phyloP scores from a whole-genome alignment of 192 early-diverging fungal species.

The Diversispora eburnea region DNA sequence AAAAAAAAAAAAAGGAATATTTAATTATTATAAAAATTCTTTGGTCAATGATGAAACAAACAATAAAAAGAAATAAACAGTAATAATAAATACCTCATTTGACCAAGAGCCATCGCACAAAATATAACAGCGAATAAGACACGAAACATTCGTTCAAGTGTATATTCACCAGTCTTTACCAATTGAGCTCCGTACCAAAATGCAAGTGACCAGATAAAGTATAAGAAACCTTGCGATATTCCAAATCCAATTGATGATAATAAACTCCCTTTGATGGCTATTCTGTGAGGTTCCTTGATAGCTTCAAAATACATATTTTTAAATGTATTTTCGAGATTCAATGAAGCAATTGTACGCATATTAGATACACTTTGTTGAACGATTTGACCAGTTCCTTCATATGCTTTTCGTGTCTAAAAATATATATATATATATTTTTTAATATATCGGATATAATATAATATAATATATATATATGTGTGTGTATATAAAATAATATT shows the following conservation, averaged over 20 bases:
- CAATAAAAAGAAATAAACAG: background rate
- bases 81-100: slow-evolving; percentile 39
- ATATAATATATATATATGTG: too few relatives aligned
- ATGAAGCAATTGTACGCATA: slow-evolving; percentile 79
- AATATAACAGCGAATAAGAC: slow-evolving; percentile 80
- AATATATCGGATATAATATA: slow-evolving; percentile 36
- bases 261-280: slow-evolving; percentile 59
- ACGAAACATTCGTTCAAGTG: slow-evolving; percentile 53
- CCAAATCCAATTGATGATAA: slow-evolving; percentile 67
- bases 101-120: slow-evolving; percentile 59
- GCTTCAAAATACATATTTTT: slow-evolving; percentile 56
- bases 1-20: background rate
- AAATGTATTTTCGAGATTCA: slow-evolving; percentile 71
- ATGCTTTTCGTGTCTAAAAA: slow-evolving; percentile 59
- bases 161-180: slow-evolving; percentile 46
- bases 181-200: slow-evolving; percentile 73
- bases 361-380: slow-evolving; percentile 80
- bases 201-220: slow-evolving; percentile 70
- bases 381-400: slow-evolving; percentile 73
- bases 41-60: background rate
- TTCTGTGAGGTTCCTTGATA: slow-evolving; percentile 62
- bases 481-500: background rate
- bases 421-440: slow-evolving; percentile 59
- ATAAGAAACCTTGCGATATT: slow-evolving; percentile 62
- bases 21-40: background rate